These are phyloP conservation scores for Aspergillus sparsus DNA, from an alignment of 495 filamentous ascomycete species.

Conservation along the genomic window DNA sequence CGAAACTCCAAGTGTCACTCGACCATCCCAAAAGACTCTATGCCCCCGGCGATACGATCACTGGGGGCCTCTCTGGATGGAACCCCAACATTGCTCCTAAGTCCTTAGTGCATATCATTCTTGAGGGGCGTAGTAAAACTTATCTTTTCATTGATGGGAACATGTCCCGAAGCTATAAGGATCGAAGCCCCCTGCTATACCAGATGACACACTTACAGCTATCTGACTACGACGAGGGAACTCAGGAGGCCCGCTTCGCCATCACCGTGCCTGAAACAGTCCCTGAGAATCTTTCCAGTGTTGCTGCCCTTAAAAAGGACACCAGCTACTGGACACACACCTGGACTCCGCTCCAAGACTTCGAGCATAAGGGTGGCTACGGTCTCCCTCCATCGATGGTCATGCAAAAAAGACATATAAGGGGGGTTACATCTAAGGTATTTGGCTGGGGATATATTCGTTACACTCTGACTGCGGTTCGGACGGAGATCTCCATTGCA, in stretches of 20 bases:
- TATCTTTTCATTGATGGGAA: not conserved
- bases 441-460: not conserved
- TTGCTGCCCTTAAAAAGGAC: slow-evolving; percentile 4
- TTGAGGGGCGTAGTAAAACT: not conserved
- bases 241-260: not conserved
- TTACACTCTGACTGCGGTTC: not conserved
- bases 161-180: not conserved
- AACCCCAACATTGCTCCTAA: not conserved
- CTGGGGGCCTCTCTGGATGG: slow-evolving; percentile 7
- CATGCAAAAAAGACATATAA: not conserved
- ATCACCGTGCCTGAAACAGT: slow-evolving; percentile 6
- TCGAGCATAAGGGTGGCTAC: slow-evolving; percentile 2
- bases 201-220: not conserved
- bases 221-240: not conserved
- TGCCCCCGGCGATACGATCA: slow-evolving; percentile 6
- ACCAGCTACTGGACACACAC: slow-evolving; percentile 12
- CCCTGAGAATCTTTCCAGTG: not conserved
- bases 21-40: slow-evolving; percentile 10
- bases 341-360: slow-evolving; percentile 1
- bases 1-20: slow-evolving; percentile 39
- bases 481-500: not conserved
- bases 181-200: not conserved
- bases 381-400: slow-evolving; percentile 11
- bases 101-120: not conserved
- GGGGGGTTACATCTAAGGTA: not conserved